These are phyloP conservation scores for Patellifolia procumbens DNA, from an alignment of 179 eudicot species.

Conservation along the genomic window DNA sequence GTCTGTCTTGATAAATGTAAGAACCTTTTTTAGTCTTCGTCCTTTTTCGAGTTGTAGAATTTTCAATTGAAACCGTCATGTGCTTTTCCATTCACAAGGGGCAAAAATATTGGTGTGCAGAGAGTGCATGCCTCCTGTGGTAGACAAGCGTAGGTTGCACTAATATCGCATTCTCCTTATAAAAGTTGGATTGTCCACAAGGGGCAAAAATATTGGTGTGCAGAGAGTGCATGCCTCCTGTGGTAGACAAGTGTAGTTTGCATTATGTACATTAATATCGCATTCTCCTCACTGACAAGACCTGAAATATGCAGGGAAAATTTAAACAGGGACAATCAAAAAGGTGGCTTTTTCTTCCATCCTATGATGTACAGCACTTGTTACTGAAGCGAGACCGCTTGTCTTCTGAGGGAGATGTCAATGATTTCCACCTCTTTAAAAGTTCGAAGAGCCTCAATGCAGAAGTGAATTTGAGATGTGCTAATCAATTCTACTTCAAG, in stretches of 20 bases:
- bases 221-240: background rate
- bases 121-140: background rate
- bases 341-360: slow-evolving; percentile 81
- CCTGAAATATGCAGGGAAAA: slow-evolving; percentile 46
- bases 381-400: slow-evolving; percentile 41
- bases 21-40: slow-evolving; percentile 4
- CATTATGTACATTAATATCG: background rate
- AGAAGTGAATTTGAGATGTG: slow-evolving; percentile 56
- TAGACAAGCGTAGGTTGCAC: background rate
- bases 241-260: background rate
- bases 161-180: background rate
- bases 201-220: no score
- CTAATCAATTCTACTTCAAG: slow-evolving; percentile 78
- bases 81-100: no score
- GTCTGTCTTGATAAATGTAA: slow-evolving; percentile 33
- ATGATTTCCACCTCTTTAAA: slow-evolving; percentile 30
- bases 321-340: slow-evolving; percentile 39
- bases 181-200: background rate
- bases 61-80: background rate
- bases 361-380: slow-evolving; percentile 77
- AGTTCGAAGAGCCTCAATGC: slow-evolving; percentile 29
- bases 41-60: background rate
- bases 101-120: no score
- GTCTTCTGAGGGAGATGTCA: slow-evolving; percentile 29
- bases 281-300: slow-evolving; percentile 1